phyloP scores from a whole-genome alignment of 345 rosid genomes.

The Camelina laxa region DNA sequence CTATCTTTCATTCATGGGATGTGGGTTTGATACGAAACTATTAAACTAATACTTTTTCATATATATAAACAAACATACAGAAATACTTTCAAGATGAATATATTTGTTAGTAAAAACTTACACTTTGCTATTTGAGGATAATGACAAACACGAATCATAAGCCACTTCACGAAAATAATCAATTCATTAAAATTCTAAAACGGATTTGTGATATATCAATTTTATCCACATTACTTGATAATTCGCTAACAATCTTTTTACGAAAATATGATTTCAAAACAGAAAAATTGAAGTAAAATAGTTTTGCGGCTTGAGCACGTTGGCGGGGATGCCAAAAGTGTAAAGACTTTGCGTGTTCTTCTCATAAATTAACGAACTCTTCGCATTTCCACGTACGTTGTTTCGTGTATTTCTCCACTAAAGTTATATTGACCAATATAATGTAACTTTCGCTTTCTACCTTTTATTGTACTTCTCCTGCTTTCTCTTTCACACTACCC shows the following conservation, averaged over 20 bases:
- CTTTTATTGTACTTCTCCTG: constrained; percentile 17
- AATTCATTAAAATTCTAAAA: constrained; percentile 4
- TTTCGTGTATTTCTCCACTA: constrained; percentile 22
- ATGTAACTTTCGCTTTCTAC: constrained; percentile 21
- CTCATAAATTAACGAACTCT: constrained; percentile 39
- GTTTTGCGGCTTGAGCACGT: constrained; percentile 37
- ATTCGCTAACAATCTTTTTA: background rate
- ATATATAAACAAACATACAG: too few species aligned
- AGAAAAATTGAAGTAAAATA: background rate
- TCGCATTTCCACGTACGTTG: constrained; percentile 26
- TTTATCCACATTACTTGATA: too few species aligned
- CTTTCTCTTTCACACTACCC: constrained; percentile 30
- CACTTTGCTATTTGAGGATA: background rate
- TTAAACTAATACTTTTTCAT: too few species aligned
- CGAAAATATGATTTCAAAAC: background rate
- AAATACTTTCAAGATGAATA: background rate
- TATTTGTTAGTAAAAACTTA: background rate
- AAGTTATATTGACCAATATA: constrained; percentile 32
- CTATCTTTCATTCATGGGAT: background rate
- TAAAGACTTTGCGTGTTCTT: constrained; percentile 35
- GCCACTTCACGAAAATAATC: background rate
- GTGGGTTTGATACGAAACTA: background rate
- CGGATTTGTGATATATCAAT: too few species aligned
- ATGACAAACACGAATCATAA: constrained; percentile 16
- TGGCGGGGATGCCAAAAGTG: constrained; percentile 31